Base-by-base conservation (phyloP, 371 early-diverging fungal species). In the Umbelopsis sp. region DNA sequence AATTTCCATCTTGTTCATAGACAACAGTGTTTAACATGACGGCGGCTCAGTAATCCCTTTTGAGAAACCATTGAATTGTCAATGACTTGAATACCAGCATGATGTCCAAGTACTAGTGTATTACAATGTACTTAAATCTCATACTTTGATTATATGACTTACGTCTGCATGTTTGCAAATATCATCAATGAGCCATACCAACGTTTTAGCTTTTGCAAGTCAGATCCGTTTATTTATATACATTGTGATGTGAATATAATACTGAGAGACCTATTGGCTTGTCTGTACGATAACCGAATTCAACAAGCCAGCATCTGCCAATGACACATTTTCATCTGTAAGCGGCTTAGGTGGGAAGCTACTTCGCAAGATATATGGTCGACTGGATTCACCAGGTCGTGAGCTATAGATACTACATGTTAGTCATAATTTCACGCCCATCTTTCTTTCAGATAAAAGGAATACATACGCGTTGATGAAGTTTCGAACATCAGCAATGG, bases 271-370 rank as follows among this genome's bases (percentile, higher is more conserved):
- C 78, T 88, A 92, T 73, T 80, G 72, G 44, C 80, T 84, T 63
- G 90, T 83, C 70, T 97, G 98, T 46, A 93, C 86, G 66, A 98
- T 84, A 8, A 93, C 95, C 25, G 96, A 81, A 68, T 96, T 96
- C 72, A 94, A 74, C 67, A 98, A 82, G 12, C 91, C 92, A 8
- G 95, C 93, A 18, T 92, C 93, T 69, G 89, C 87, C 46, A 97
- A 63, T 0, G 95, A 93, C 53, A 79, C 79, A 7, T 73, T 66
- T 24, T 87, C 81, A 70, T 97, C 91, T 9, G 72, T 74, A 29
- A 97, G 80, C 57, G 86, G 87, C 70, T 87, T 91, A 63, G 87
- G 86, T 48, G 98, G 98, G 79, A 95, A 94, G 9, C 90, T 88
- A 0, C 95, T 92, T 74, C 92, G 91, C 35, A 97, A 80, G 32